A percentile compares a stretch with the other conserved stretches of the same genome.
These are phyloP conservation scores for Cinnamomum chago DNA, from an alignment of 164 flowering plant genomes.

Conservation along the genomic window DNA sequence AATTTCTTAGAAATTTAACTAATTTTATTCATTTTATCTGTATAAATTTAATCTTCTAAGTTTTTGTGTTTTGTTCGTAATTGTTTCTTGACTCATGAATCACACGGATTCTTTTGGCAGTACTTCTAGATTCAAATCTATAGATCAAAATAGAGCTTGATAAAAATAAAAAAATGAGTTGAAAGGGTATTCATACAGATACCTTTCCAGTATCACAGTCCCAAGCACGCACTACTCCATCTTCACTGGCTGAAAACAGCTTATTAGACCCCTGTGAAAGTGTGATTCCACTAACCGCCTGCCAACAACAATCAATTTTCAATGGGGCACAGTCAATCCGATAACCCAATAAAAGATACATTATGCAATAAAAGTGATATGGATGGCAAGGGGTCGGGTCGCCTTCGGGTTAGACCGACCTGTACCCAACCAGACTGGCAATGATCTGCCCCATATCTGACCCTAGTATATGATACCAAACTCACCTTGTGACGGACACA, in stretches of 20 bases:
- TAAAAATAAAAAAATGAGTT: background rate
- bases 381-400: too few species aligned
- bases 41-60: background rate
- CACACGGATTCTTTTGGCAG: background rate
- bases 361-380: too few species aligned
- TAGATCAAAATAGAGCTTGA: background rate
- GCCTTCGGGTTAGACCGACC: too few species aligned
- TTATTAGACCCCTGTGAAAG: constrained; percentile 77
- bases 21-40: too few species aligned
- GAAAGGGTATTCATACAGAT: background rate
- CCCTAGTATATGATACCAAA: too few species aligned
- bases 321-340: too few species aligned
- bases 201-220: constrained; percentile 91
- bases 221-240: constrained; percentile 68
- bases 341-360: too few species aligned
- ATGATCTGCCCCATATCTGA: too few species aligned
- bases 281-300: too few species aligned
- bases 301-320: too few species aligned
- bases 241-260: constrained; percentile 72
- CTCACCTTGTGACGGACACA: too few species aligned
- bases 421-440: too few species aligned
- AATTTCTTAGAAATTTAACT: background rate
- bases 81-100: background rate
- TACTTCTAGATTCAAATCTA: background rate
- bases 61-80: background rate